Conservation (phyloP, 768 basidiomycete genomes). For the Cystobasidium ongulense region DNA sequence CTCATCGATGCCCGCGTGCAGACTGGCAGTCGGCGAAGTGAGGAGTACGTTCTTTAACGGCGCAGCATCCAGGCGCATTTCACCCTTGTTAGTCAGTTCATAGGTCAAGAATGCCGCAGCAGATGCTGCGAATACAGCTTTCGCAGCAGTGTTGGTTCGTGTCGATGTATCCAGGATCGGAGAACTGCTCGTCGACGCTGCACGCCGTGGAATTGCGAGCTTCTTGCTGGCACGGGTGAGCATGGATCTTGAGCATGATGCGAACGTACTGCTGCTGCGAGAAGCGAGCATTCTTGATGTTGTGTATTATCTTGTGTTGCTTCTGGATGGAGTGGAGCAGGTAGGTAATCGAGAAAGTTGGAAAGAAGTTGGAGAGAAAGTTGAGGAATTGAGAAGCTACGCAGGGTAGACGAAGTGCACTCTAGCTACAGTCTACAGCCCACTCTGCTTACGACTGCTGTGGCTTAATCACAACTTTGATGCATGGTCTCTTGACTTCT, state of each 20-base stretch:
- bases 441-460: too few species aligned
- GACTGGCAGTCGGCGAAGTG: conserved; percentile 1
- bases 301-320: too few species aligned
- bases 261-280: neutral
- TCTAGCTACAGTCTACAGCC: too few species aligned
- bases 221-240: neutral
- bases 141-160: neutral
- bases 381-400: too few species aligned
- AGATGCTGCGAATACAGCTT: neutral
- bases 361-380: neutral
- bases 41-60: neutral
- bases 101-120: neutral
- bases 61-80: neutral
- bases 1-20: neutral
- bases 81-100: neutral
- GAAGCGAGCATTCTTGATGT: neutral
- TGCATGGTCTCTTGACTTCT: too few species aligned
- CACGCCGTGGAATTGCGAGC: neutral
- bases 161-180: neutral
- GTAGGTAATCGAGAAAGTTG: neutral
- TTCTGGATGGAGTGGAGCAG: neutral
- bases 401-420: too few species aligned
- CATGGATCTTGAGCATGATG: neutral
- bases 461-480: too few species aligned
- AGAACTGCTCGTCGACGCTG: neutral